Evolutionary conservation across 1,139 yeast species (phyloP), one percentile per base, ranked within the genome.

Genomic region (Starmera stellimalicola): DNA sequence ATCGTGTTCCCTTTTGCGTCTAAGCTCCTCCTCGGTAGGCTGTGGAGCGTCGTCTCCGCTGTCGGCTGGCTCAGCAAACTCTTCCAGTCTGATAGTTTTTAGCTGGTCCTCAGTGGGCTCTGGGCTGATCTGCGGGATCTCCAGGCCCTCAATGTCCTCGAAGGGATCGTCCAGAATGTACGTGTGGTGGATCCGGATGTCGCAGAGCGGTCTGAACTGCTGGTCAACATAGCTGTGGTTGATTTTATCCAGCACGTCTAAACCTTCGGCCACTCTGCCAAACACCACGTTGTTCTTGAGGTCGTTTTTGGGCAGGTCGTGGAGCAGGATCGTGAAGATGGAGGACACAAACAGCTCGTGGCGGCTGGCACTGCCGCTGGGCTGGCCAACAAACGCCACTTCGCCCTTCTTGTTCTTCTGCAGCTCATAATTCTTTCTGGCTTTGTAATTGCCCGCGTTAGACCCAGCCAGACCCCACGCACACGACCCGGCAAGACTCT

Each of bases 91-190:
- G 8, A 64, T 58, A 0, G 64, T 53, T 2, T 59, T 46, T 7
- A 63, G 41, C 38, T 65, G 70, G 16, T 41, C 45, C 7, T 47
- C 44, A 0, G 65, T 49, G 1, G 71, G 70, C 23, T 49, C 54
- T 0, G 71, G 70, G 20, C 56, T 50, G 5, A 40, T 29, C 1
- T 49, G 41, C 3, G 47, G 44, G 3, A 37, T 44, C 1, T 30
- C 41, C 3, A 62, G 37, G 0, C 55, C 60, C 4, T 43, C 43
- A 6, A 59, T 60, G 36, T 66, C 70, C 0, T 60, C 62, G 44
- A 65, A 74, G 3, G 82, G 82, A 45, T 76, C 80, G 31, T 72
- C 65, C 10, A 77, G 45, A 2, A 73, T 51, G 43, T 66, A 65
- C 0, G 69, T 61, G 36, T 68, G 72, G 26, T 68, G 60, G 7